Percentiles rank a stretch among this genome's conserved stretches.
Conservation (phyloP, 371 early-diverging fungal genomes). For the Rhizomucor miehei region DNA sequence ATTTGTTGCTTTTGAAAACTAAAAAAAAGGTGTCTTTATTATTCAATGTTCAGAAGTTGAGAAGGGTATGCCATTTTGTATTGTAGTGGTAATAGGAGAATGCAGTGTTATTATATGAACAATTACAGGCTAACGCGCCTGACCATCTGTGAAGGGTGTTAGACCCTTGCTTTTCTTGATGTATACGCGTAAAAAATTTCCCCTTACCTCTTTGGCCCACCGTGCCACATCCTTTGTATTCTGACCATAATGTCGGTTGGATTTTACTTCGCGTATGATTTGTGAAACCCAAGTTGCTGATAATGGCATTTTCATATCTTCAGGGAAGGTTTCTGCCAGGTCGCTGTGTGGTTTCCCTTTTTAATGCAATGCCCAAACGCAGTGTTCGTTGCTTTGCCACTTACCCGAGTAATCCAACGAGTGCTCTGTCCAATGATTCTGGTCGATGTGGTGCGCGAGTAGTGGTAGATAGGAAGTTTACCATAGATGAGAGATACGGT, state of each 20-base stretch:
- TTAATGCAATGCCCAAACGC: neutral
- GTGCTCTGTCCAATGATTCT: conserved; percentile 33
- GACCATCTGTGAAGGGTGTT: no score
- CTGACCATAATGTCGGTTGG: conserved; percentile 53
- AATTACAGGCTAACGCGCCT: no score
- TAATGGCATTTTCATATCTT: conserved; percentile 64
- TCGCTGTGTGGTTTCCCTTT: conserved; percentile 36
- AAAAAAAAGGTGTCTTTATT: conserved; percentile 1
- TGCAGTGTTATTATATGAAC: no score
- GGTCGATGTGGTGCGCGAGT: neutral
- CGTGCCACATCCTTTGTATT: conserved; percentile 76
- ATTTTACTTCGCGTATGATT: conserved; percentile 75
- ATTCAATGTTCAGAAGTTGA: no score
- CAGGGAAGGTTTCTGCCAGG: conserved; percentile 77
- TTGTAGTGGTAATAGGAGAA: no score
- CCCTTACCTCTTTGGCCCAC: conserved; percentile 70
- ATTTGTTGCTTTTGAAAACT: neutral
- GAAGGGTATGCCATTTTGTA: no score
- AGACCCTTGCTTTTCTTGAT: no score
- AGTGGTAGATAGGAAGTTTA: conserved; percentile 60
- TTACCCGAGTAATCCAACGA: conserved; percentile 85
- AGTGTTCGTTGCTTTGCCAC: neutral
- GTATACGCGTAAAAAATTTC: no score
- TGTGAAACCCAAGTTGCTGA: conserved; percentile 60
- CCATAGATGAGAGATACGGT: conserved; percentile 63